A percentile compares a stretch with the other conserved stretches of the same genome.
These are phyloP conservation scores for Anisodus acutangulus DNA, from an alignment of 257 asterid genomes.

Conservation along the genomic window DNA sequence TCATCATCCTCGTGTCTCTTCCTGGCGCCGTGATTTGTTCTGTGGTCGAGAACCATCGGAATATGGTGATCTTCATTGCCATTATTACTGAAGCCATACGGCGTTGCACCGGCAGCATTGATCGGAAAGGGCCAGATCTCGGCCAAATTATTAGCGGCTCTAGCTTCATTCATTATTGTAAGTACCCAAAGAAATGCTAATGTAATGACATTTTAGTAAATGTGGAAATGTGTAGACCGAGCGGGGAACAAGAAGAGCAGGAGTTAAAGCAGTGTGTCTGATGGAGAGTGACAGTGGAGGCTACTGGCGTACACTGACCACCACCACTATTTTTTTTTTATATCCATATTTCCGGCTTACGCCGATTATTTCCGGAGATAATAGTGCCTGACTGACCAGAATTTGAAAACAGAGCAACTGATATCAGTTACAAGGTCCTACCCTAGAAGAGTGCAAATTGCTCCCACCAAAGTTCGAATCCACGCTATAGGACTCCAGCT, in stretches of 20 bases:
- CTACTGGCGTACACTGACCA: constrained; percentile 35
- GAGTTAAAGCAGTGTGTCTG: not conserved
- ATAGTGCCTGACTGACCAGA: too few species aligned
- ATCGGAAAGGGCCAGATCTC: constrained; percentile 54
- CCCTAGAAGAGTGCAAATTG: too few species aligned
- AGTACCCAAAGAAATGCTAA: not conserved
- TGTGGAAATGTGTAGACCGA: not conserved
- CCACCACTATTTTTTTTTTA: constrained; percentile 10
- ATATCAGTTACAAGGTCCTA: too few species aligned
- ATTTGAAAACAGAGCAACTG: too few species aligned
- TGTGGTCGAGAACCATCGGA: constrained; percentile 42
- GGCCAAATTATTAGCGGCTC: constrained; percentile 32
- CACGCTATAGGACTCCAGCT: too few species aligned
- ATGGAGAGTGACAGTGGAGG: constrained; percentile 18
- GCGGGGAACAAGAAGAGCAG: constrained; percentile 31
- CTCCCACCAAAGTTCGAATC: too few species aligned
- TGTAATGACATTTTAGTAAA: not conserved
- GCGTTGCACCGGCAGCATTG: constrained; percentile 26
- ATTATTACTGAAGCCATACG: constrained; percentile 34
- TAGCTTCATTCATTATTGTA: constrained; percentile 28
- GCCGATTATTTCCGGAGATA: too few species aligned
- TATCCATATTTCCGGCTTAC: too few species aligned
- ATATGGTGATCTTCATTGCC: constrained; percentile 15
- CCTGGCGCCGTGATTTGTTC: constrained; percentile 29
- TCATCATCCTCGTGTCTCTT: constrained; percentile 45